phyloP scores from a whole-genome alignment of 1,139 yeast genomes.

The Blastobotrys persicus region DNA sequence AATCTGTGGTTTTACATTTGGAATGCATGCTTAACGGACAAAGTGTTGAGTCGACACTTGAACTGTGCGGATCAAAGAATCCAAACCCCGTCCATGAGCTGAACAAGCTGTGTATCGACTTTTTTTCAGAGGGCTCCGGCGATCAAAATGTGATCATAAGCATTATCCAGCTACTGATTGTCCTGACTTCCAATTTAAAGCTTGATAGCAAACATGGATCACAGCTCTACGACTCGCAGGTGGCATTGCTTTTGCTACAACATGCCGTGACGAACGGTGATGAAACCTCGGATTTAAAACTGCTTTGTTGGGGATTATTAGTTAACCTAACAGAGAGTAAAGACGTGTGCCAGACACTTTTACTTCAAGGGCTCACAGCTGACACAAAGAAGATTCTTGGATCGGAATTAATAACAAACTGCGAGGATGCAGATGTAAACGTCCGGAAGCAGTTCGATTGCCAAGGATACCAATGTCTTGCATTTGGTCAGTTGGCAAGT shows the following conservation, averaged over 20 bases:
- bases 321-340: conserved; percentile 22
- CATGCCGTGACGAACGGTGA: conserved; percentile 5
- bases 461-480: conserved; percentile 24
- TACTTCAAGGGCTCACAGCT: neutral
- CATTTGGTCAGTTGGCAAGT: conserved; percentile 21
- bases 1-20: conserved; percentile 1
- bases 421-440: neutral
- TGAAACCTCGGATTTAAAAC: conserved; percentile 7
- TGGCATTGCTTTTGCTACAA: conserved; percentile 13
- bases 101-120: neutral
- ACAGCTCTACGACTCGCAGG: conserved; percentile 10
- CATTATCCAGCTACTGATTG: conserved; percentile 18
- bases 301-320: conserved; percentile 25
- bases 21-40: conserved; percentile 5
- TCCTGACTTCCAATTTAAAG: conserved; percentile 20
- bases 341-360: conserved; percentile 12
- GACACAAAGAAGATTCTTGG: neutral
- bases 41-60: neutral
- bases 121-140: neutral
- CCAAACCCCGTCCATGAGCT: neutral
- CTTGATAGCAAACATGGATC: conserved; percentile 12
- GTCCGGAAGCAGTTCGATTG: conserved; percentile 18
- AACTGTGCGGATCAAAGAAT: neutral
- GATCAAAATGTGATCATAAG: neutral
- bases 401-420: neutral